These are phyloP conservation scores for Davidsoniella eucalypti DNA, from an alignment of 2,329 filamentous ascomycete genomes.

Conservation along the genomic window DNA sequence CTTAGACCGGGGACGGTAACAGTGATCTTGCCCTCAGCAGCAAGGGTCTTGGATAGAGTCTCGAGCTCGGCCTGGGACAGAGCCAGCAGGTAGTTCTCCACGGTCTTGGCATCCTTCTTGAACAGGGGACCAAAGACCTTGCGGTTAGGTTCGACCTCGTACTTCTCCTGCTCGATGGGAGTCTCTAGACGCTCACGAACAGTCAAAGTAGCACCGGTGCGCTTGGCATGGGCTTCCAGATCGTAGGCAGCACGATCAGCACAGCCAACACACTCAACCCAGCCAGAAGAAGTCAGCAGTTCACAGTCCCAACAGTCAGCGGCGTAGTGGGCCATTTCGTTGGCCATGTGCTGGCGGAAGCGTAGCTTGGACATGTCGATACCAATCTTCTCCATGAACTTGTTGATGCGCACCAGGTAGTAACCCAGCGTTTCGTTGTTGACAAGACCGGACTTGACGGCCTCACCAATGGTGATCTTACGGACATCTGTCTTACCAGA, in stretches of 20 bases:
- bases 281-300: slow-evolving; percentile 77
- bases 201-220: slow-evolving; percentile 71
- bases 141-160: slow-evolving; percentile 74
- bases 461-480: slow-evolving; percentile 66
- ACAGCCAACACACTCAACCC: slow-evolving; percentile 97
- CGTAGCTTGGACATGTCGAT: slow-evolving; percentile 76
- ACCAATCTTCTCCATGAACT: slow-evolving; percentile 79
- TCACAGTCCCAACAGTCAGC: slow-evolving; percentile 97
- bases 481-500: slow-evolving; percentile 64
- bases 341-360: slow-evolving; percentile 89
- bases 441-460: slow-evolving; percentile 65
- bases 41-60: slow-evolving; percentile 58
- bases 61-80: slow-evolving; percentile 70
- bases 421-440: slow-evolving; percentile 98
- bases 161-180: slow-evolving; percentile 71
- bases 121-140: slow-evolving; percentile 92
- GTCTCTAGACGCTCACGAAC: slow-evolving; percentile 69
- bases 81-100: slow-evolving; percentile 62
- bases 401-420: slow-evolving; percentile 84
- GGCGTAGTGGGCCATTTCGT: slow-evolving; percentile 74
- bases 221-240: slow-evolving; percentile 78
- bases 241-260: slow-evolving; percentile 94
- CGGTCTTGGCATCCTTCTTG: slow-evolving; percentile 81
- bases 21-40: slow-evolving; percentile 56
- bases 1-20: slow-evolving; percentile 53